Conservation (phyloP, 495 filamentous ascomycete genomes). For the Articulospora tetracladia region DNA sequence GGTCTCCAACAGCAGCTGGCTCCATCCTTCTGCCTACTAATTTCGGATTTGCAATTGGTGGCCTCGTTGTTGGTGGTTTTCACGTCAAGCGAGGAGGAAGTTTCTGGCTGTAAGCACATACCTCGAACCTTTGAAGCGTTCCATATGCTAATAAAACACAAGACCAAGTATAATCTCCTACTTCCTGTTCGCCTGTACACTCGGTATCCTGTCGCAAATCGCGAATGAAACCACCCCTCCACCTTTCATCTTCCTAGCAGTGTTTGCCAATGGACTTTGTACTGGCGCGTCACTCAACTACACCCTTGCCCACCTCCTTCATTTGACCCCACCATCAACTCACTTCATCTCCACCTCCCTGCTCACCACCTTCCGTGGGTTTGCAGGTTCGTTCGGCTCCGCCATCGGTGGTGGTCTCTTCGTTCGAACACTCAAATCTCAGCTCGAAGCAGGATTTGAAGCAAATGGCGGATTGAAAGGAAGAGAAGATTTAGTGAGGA, state of each 20-base stretch:
- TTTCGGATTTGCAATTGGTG: constrained; percentile 66
- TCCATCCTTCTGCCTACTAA: constrained; percentile 74
- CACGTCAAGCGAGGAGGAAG: constrained; percentile 65
- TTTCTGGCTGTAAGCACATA: constrained; percentile 53
- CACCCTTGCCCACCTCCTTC: constrained; percentile 68
- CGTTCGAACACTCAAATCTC: constrained; percentile 49
- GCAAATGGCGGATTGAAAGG: constrained; percentile 41
- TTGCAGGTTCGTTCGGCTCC: constrained; percentile 71
- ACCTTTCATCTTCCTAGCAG: constrained; percentile 44
- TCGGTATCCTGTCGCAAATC: constrained; percentile 18
- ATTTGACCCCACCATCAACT: constrained; percentile 54
- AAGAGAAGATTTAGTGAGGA: constrained; percentile 51
- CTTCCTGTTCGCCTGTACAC: constrained; percentile 13
- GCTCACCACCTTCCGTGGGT: constrained; percentile 67
- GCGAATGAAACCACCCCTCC: constrained; percentile 11
- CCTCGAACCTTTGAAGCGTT: not conserved
- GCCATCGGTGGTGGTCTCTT: constrained; percentile 77
- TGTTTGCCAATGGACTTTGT: constrained; percentile 65
- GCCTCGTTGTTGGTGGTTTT: constrained; percentile 61
- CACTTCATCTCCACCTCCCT: constrained; percentile 71
- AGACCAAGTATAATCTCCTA: constrained; percentile 39
- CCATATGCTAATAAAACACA: not conserved
- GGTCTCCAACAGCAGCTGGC: constrained; percentile 61
- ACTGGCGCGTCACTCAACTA: constrained; percentile 73
- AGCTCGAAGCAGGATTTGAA: constrained; percentile 54